Base-by-base conservation (phyloP, 2,329 filamentous ascomycete species). In the Didymella lethalis region DNA sequence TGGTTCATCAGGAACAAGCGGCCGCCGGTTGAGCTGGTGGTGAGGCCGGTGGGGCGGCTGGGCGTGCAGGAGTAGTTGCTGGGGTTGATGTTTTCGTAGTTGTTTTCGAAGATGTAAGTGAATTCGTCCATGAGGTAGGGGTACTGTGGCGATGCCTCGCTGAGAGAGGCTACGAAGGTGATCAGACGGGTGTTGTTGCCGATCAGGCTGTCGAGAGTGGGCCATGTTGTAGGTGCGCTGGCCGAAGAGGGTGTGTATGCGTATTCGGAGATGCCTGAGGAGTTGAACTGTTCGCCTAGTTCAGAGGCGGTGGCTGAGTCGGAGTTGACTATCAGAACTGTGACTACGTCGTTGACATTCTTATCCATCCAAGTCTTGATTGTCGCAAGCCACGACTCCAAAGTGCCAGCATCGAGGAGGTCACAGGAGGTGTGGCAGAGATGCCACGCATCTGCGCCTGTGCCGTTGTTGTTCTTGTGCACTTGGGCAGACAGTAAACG, bases 1-100 rank as follows among this genome's bases (percentile, higher is more conserved):
- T 95, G 91, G 81, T 95, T 95, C 80, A 91, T 83, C 10, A 95
- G 80, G 26, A 90, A 86, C 74, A 95, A 83, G 67, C 86, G 83
- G 65, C 85, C 85, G 31, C 53, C 53, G 1, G 82, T 81, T 0
- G 80, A 71, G 26, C 90, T 71, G 1, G 89, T 69, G 23, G 77
- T 74, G 32, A 88, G 78, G 6, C 76, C 75, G 0, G 82, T 76
- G 0, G 91, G 91, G 0, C 91, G 86, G 70, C 90, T 82, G 4
- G 91, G 82, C 0, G 82, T 84, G 81, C 91, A 95, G 75, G 88
- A 88, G 82, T 93, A 95, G 73, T 86, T 86, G 1, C 80, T 77
- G 0, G 87, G 78, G 8, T 81, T 79, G 3, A 83, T 84, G 51
- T 90, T 86, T 48, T 91, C 86, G 75, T 84, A 93, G 10, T 83